Conservation (phyloP, 768 basidiomycete genomes). For the Pleurotus eryngii region DNA sequence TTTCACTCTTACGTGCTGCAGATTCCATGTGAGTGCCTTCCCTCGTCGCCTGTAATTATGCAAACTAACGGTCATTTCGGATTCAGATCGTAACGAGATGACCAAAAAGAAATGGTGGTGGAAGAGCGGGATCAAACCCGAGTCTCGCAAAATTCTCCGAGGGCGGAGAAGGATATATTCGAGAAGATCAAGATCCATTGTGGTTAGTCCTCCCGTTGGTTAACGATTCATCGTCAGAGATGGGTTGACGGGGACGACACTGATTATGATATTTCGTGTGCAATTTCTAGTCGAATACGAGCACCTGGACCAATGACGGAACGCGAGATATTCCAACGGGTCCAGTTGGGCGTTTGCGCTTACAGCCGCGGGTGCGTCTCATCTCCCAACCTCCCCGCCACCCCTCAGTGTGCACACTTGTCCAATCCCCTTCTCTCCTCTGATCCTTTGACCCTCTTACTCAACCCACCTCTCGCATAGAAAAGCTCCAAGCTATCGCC, state of each 20-base stretch:
- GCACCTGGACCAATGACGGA: constrained; percentile 52
- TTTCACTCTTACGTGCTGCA: not conserved
- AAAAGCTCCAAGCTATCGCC: constrained; percentile 79
- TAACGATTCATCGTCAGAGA: too few species aligned
- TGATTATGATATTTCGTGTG: too few species aligned
- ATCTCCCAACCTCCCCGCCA: not conserved
- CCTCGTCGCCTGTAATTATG: too few species aligned
- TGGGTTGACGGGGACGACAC: too few species aligned
- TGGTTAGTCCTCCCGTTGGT: constrained; percentile 37
- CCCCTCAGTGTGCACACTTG: too few species aligned
- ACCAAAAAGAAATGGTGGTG: constrained; percentile 67
- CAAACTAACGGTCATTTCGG: too few species aligned
- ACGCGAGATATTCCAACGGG: constrained; percentile 79
- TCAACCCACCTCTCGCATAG: constrained; percentile 28
- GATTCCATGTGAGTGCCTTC: constrained; percentile 18
- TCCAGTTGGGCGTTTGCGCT: constrained; percentile 79
- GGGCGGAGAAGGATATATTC: constrained; percentile 47
- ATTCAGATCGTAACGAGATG: constrained; percentile 48
- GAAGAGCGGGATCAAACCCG: constrained; percentile 35
- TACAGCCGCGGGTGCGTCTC: constrained; percentile 59
- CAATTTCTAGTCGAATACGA: constrained; percentile 60
- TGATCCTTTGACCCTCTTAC: too few species aligned
- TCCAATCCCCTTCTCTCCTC: too few species aligned
- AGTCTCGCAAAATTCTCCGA: constrained; percentile 49
- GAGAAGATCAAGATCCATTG: constrained; percentile 59